phyloP scores from a whole-genome alignment of 441 rosid species.

The Jatropha multifida region DNA sequence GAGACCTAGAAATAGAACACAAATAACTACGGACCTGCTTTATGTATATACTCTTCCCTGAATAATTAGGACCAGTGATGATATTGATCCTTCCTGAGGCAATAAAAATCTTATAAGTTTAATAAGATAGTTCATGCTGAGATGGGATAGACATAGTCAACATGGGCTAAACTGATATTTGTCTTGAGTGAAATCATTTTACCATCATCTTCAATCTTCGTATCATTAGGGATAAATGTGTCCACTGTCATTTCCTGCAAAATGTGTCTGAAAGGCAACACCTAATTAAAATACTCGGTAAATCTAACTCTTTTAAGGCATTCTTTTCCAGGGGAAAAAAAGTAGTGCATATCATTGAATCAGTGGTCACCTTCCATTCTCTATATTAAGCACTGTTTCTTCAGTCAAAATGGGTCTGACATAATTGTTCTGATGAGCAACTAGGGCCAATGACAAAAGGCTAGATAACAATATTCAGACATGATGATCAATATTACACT shows the following conservation, averaged over 20 bases:
- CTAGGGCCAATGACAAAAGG: constrained; percentile 77
- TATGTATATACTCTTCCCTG: constrained; percentile 95
- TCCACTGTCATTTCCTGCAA: constrained; percentile 99
- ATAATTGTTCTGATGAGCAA: constrained; percentile 90
- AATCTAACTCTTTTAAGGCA: not conserved
- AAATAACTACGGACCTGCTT: constrained; percentile 64
- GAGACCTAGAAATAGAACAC: not conserved
- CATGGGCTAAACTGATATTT: constrained; percentile 18
- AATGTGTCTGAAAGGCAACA: constrained; percentile 65
- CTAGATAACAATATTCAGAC: constrained; percentile 28
- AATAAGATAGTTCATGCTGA: constrained; percentile 17
- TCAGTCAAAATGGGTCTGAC: constrained; percentile 81
- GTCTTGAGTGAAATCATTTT: constrained; percentile 22
- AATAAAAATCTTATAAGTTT: constrained; percentile 27
- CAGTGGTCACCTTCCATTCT: constrained; percentile 72
- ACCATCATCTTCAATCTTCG: constrained; percentile 67
- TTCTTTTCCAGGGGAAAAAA: not conserved
- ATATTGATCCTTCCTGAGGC: constrained; percentile 73
- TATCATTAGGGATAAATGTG: constrained; percentile 94
- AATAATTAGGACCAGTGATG: constrained; percentile 97
- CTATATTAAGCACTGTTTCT: constrained; percentile 69
- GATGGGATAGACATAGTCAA: constrained; percentile 16
- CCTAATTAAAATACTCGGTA: constrained; percentile 5
- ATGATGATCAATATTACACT: too few relatives aligned
- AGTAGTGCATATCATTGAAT: constrained; percentile 5